Evolutionary conservation across 2,329 filamentous ascomycete genomes (phyloP).

Genomic region (Colletotrichum siamense): DNA sequence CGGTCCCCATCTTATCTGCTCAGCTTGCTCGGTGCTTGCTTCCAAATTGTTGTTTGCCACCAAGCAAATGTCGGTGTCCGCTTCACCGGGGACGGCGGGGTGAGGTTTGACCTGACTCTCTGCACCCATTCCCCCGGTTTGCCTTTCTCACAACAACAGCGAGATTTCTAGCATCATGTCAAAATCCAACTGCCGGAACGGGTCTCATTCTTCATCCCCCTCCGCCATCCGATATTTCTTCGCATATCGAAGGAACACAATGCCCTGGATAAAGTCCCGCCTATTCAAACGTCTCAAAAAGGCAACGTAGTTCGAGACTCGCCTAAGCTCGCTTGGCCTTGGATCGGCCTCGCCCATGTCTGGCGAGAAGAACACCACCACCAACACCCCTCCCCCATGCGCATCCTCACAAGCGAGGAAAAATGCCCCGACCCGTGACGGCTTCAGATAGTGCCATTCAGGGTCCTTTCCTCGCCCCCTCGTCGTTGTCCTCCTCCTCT

Average conservation of each 20-base stretch:
- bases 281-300: not conserved
- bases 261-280: not conserved
- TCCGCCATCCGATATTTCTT: not conserved
- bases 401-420: not conserved
- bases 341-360: not conserved
- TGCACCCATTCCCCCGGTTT: not conserved
- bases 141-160: not conserved
- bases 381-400: not conserved
- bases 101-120: not conserved
- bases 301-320: not conserved
- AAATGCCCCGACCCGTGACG: not conserved
- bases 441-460: not conserved
- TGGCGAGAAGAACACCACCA: not conserved
- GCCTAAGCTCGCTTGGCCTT: not conserved
- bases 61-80: not conserved
- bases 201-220: not conserved
- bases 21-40: not conserved
- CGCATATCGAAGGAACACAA: not conserved
- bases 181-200: not conserved
- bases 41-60: not conserved
- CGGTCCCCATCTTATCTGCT: not conserved
- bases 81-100: not conserved
- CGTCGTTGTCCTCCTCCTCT: not conserved
- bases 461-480: not conserved
- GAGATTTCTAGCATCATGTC: not conserved